Conservation (phyloP, 495 filamentous ascomycete species). For the Cenococcum geophilum region DNA sequence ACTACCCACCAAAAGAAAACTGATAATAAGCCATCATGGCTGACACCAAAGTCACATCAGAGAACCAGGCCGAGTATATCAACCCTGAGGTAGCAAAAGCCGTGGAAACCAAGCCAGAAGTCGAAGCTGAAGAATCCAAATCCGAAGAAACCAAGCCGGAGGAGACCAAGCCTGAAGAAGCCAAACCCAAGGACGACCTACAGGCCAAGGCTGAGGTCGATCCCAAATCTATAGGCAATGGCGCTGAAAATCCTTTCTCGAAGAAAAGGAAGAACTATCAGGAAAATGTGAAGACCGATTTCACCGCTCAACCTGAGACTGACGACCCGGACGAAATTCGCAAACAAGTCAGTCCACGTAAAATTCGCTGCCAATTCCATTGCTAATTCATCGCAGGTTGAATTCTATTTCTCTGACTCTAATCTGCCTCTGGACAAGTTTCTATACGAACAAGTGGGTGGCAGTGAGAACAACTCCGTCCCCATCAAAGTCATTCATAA, state of each 20-base stretch:
- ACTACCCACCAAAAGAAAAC: too few species aligned
- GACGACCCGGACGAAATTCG: conserved; percentile 72
- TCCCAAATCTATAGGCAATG: conserved; percentile 9
- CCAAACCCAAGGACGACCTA: conserved; percentile 6
- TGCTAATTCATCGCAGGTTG: conserved; percentile 56
- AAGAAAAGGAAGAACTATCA: conserved; percentile 3
- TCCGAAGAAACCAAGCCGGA: conserved; percentile 3
- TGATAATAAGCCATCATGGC: not conserved
- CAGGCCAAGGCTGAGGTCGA: conserved; percentile 16
- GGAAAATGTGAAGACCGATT: conserved; percentile 38
- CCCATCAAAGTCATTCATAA: conserved; percentile 64
- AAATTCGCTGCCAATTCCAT: conserved; percentile 71
- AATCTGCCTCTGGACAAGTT: conserved; percentile 87
- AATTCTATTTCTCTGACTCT: conserved; percentile 95
- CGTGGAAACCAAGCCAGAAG: not conserved
- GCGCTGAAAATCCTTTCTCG: not conserved
- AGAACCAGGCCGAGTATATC: too few species aligned
- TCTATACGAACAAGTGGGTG: conserved; percentile 68
- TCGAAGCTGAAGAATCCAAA: not conserved
- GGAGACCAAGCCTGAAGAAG: not conserved
- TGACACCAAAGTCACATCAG: not conserved
- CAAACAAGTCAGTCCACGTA: conserved; percentile 54
- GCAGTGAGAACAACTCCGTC: conserved; percentile 71
- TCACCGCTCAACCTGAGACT: conserved; percentile 53
- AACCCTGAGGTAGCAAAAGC: too few species aligned